A percentile compares a stretch with the other conserved stretches of the same genome.
Conservation (phyloP, 345 rosid genomes). For the Ceriops decandra region DNA sequence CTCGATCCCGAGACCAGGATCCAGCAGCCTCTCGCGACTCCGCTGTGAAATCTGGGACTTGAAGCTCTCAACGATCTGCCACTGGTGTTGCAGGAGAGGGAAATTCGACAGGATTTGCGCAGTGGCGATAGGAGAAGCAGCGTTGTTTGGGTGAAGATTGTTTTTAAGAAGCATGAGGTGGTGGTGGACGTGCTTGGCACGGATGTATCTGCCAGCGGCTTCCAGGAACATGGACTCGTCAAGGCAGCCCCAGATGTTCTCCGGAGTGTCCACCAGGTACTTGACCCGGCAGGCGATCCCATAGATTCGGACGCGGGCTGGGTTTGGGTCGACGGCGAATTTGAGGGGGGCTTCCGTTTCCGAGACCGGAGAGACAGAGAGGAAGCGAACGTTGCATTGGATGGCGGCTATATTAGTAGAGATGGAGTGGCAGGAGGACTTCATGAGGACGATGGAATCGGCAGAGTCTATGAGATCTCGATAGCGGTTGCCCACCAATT, state of each 20-base stretch:
- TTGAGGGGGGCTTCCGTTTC: conserved; percentile 39
- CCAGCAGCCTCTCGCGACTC: conserved; percentile 77
- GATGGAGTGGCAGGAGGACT: conserved; percentile 70
- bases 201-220: conserved; percentile 73
- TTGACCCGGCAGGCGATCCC: conserved; percentile 87
- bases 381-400: conserved; percentile 54
- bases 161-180: conserved; percentile 23
- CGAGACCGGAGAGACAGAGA: conserved; percentile 48
- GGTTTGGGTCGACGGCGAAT: conserved; percentile 27
- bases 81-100: conserved; percentile 89
- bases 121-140: neutral
- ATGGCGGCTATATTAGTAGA: conserved; percentile 61
- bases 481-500: conserved; percentile 81
- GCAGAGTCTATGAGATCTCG: conserved; percentile 96
- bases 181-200: conserved; percentile 76
- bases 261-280: conserved; percentile 88
- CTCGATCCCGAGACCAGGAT: conserved; percentile 51
- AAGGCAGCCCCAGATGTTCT: conserved; percentile 92
- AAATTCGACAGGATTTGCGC: conserved; percentile 55
- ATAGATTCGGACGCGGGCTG: conserved; percentile 43
- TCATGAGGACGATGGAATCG: conserved; percentile 84
- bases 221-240: conserved; percentile 89
- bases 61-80: conserved; percentile 96
- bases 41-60: conserved; percentile 93
- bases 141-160: neutral